phyloP scores from a whole-genome alignment of 2,329 filamentous ascomycete genomes.

The Coleophoma eucalyptorum region DNA sequence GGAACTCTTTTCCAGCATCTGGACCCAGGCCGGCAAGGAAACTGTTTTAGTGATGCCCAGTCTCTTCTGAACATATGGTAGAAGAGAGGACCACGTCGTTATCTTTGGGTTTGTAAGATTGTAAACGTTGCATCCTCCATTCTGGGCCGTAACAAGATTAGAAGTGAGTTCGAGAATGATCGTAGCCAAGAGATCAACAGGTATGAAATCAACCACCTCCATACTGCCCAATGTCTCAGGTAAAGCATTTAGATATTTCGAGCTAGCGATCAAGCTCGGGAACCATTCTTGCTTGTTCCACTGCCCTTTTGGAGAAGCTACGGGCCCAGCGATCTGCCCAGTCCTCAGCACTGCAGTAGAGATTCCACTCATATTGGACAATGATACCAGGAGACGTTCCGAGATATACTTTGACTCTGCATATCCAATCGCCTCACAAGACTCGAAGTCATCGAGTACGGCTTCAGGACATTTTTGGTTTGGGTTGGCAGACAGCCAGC shows the following conservation, averaged over 20 bases:
- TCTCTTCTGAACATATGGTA: neutral
- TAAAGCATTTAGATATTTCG: conserved; percentile 27
- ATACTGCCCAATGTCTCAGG: conserved; percentile 29
- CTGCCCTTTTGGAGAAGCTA: conserved; percentile 25
- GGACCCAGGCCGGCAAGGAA: too few species aligned
- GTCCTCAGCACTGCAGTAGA: neutral
- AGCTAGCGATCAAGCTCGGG: conserved; percentile 33
- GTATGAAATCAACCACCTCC: conserved; percentile 36
- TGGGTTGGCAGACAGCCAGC: conserved; percentile 7
- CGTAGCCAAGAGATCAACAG: conserved; percentile 33
- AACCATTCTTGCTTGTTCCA: conserved; percentile 41
- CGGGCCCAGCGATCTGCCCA: conserved; percentile 22
- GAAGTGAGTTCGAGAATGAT: conserved; percentile 25
- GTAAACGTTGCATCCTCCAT: neutral
- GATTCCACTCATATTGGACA: neutral
- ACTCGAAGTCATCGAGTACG: conserved; percentile 19
- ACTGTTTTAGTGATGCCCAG: too few species aligned
- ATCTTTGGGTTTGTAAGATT: neutral
- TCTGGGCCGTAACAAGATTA: neutral
- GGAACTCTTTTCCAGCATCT: too few species aligned
- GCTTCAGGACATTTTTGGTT: conserved; percentile 20
- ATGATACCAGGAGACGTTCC: neutral
- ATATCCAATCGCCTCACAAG: neutral
- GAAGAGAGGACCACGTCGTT: neutral
- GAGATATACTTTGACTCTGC: conserved; percentile 2